These are phyloP conservation scores for Phtheirospermum japonicum DNA, from an alignment of 257 asterid genomes.

Conservation along the genomic window DNA sequence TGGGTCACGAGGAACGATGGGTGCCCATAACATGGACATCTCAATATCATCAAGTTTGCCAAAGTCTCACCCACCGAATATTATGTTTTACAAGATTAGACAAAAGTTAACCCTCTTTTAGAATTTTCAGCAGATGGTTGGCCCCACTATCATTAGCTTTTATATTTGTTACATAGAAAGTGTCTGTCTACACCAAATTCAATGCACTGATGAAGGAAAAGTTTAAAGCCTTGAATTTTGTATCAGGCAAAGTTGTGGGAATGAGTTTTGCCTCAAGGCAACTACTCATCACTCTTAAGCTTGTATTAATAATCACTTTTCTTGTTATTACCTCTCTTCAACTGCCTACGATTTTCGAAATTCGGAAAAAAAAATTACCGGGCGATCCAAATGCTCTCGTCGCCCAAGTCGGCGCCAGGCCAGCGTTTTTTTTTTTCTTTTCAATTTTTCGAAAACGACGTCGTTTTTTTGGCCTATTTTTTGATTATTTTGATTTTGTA, in stretches of 20 bases:
- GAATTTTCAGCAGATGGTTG: constrained; percentile 19
- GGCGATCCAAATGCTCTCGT: too few relatives aligned
- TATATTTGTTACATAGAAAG: not conserved
- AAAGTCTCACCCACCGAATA: constrained; percentile 17
- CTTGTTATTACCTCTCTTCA: too few relatives aligned
- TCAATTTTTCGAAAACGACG: too few relatives aligned
- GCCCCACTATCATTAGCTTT: constrained; percentile 19
- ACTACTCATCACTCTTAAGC: constrained; percentile 22
- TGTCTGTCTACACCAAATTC: constrained; percentile 19
- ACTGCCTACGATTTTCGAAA: too few relatives aligned
- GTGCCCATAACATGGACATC: constrained; percentile 11
- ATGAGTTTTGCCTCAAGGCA: constrained; percentile 30
- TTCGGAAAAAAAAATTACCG: too few relatives aligned
- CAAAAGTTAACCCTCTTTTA: not conserved
- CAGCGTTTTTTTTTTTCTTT: too few relatives aligned
- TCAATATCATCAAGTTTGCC: too few relatives aligned
- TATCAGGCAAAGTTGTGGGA: constrained; percentile 40
- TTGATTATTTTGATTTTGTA: too few relatives aligned
- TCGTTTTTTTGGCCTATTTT: too few relatives aligned
- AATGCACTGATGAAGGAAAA: constrained; percentile 31
- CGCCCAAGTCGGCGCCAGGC: too few relatives aligned
- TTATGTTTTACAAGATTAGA: too few relatives aligned
- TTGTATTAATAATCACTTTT: constrained; percentile 2
- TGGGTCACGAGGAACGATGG: not conserved
- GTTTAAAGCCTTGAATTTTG: constrained; percentile 12